A percentile compares a stretch with the other conserved stretches of the same genome.
These are phyloP conservation scores for Artemisia annua DNA, from an alignment of 129 eudicot genomes.

Conservation along the genomic window DNA sequence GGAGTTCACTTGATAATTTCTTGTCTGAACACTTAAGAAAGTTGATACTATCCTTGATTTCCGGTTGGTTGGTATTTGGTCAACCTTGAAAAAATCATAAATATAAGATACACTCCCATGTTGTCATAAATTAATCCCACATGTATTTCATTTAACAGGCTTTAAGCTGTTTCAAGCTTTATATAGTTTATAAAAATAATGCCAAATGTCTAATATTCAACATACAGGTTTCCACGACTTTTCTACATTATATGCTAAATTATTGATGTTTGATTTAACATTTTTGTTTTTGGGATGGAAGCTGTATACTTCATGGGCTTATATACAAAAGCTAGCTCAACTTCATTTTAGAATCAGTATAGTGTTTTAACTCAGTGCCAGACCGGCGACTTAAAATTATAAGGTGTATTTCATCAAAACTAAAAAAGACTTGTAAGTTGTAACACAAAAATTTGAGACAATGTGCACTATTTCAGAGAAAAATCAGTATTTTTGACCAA, in stretches of 20 bases:
- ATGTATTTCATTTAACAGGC: not conserved
- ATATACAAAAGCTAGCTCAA: too few species aligned
- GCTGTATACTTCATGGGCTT: too few species aligned
- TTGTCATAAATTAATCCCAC: not conserved
- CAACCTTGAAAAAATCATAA: not conserved
- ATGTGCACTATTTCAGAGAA: too few species aligned
- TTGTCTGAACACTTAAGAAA: not conserved
- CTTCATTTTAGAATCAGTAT: too few species aligned
- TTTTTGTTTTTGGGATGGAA: too few species aligned
- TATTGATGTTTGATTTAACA: too few species aligned
- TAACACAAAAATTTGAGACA: too few species aligned
- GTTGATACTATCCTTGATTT: not conserved
- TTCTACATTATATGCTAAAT: not conserved
- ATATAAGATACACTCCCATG: not conserved
- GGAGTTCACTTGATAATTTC: not conserved
- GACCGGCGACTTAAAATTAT: too few species aligned
- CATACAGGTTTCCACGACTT: slow-evolving; percentile 5
- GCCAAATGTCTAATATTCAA: not conserved
- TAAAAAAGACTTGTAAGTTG: too few species aligned
- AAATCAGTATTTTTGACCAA: too few species aligned
- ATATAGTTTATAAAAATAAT: not conserved
- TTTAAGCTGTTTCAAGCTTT: not conserved
- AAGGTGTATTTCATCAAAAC: too few species aligned
- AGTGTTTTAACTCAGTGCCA: too few species aligned
- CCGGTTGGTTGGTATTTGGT: not conserved